Percentiles rank a stretch among this genome's conserved stretches.
These are phyloP conservation scores for Monosporascus sp. DNA, from an alignment of 2,329 filamentous ascomycete species.

Conservation along the genomic window DNA sequence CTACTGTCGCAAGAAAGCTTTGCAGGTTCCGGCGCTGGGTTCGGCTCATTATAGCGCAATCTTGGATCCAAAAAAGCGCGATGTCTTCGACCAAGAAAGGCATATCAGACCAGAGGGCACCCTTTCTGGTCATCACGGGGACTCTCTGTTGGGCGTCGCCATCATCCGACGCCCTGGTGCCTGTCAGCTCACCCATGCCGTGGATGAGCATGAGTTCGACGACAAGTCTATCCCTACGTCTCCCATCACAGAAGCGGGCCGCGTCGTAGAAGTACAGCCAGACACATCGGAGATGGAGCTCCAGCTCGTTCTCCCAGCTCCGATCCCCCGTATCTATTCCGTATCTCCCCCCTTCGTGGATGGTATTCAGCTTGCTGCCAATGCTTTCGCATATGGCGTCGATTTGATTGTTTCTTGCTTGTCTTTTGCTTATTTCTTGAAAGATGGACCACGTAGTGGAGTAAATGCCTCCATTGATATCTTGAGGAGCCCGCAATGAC, in stretches of 20 bases:
- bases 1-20: slow-evolving; percentile 3
- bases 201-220: slow-evolving; percentile 2
- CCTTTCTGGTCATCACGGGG: neutral
- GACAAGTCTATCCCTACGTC: neutral
- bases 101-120: slow-evolving; percentile 3
- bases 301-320: too few species aligned
- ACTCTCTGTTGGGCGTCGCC: neutral
- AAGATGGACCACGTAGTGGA: too few species aligned
- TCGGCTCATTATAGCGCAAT: slow-evolving; percentile 2
- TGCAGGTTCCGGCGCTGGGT: slow-evolving; percentile 3
- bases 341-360: too few species aligned
- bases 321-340: too few species aligned
- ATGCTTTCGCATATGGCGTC: too few species aligned
- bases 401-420: too few species aligned
- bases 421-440: too few species aligned
- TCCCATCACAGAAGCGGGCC: slow-evolving; percentile 1
- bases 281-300: too few species aligned
- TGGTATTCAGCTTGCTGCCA: too few species aligned
- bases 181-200: slow-evolving; percentile 1
- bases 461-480: too few species aligned
- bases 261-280: neutral
- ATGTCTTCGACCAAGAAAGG: slow-evolving; percentile 5
- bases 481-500: too few species aligned
- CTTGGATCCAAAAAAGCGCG: slow-evolving; percentile 1
- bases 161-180: neutral